A percentile compares a stretch with the other conserved stretches of the same genome.
These are phyloP conservation scores for Aphelidium insulamus DNA, from an alignment of 371 early-diverging fungal species.

Conservation along the genomic window DNA sequence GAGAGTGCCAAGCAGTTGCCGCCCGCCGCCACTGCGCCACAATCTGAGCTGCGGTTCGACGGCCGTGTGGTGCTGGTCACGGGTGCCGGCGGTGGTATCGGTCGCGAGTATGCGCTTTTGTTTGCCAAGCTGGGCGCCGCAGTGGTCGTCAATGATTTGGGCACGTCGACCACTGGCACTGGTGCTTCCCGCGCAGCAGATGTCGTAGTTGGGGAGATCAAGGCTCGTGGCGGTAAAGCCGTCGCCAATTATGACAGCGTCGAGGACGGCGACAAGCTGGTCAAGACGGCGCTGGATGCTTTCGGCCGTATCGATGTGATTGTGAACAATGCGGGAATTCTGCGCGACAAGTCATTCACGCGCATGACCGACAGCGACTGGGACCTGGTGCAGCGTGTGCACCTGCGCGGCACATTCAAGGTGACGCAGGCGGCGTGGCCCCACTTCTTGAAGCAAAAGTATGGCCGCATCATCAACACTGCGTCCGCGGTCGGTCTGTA, in stretches of 20 bases:
- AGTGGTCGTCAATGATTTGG: conserved; percentile 81
- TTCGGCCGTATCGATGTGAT: conserved; percentile 47
- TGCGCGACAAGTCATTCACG: conserved; percentile 48
- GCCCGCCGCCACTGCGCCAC: conserved; percentile 22
- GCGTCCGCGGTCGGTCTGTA: conserved; percentile 92
- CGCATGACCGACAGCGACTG: conserved; percentile 42
- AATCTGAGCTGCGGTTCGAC: conserved; percentile 45
- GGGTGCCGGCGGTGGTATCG: conserved; percentile 81
- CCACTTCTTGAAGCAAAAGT: conserved; percentile 40
- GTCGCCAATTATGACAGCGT: conserved; percentile 48
- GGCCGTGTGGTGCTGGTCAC: conserved; percentile 71
- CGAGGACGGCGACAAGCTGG: conserved; percentile 44
- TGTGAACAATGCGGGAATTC: conserved; percentile 51
- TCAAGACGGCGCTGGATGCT: conserved; percentile 36
- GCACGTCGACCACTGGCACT: conserved; percentile 21
- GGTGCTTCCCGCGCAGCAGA: conserved; percentile 32
- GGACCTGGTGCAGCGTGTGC: conserved; percentile 41
- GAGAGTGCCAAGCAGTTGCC: conserved; percentile 42
- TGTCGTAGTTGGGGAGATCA: conserved; percentile 38
- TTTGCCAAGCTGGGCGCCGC: conserved; percentile 61
- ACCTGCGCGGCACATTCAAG: conserved; percentile 44
- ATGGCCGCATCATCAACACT: conserved; percentile 51
- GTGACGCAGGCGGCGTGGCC: conserved; percentile 51
- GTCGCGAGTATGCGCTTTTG: conserved; percentile 61
- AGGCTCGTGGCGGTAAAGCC: conserved; percentile 30